Conservation (phyloP, 2,329 filamentous ascomycete genomes). For the Neofusicoccum cordaticola region DNA sequence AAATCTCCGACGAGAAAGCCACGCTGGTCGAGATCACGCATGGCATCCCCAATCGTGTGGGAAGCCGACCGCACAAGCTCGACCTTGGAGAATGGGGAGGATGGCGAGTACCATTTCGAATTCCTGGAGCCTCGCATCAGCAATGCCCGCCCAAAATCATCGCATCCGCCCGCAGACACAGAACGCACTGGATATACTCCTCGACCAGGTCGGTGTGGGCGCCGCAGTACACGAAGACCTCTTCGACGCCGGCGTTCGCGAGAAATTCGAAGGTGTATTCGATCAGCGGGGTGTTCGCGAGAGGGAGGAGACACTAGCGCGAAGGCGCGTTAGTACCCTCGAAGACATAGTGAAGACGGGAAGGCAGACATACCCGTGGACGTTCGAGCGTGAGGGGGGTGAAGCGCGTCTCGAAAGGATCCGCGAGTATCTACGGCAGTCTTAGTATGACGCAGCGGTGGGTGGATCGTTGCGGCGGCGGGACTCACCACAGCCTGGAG, state of each 20-base stretch:
- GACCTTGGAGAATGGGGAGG: constrained; percentile 76
- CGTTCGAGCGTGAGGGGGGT: constrained; percentile 83
- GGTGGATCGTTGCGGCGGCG: constrained; percentile 15
- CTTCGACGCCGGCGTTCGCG: constrained; percentile 89
- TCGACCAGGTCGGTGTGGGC: constrained; percentile 85
- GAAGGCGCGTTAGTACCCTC: constrained; percentile 22
- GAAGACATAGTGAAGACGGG: background rate
- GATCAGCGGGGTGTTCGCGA: constrained; percentile 91
- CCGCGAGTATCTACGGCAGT: constrained; percentile 70
- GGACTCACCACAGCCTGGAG: constrained; percentile 60
- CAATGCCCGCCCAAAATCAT: background rate
- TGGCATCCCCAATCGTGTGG: constrained; percentile 85
- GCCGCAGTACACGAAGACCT: constrained; percentile 89
- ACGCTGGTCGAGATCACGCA: constrained; percentile 87
- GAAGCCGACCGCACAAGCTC: constrained; percentile 86
- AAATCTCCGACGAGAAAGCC: constrained; percentile 87
- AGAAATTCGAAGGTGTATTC: constrained; percentile 98
- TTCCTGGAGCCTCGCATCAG: constrained; percentile 38
- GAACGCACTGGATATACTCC: constrained; percentile 66
- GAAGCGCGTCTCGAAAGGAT: constrained; percentile 92
- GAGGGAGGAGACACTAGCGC: constrained; percentile 77
- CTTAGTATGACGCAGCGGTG: constrained; percentile 15
- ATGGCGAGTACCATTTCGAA: constrained; percentile 71
- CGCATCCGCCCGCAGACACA: constrained; percentile 17
- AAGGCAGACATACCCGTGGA: constrained; percentile 66